Base-by-base conservation (phyloP, 2,329 filamentous ascomycete species). In the Beauveria australis region DNA sequence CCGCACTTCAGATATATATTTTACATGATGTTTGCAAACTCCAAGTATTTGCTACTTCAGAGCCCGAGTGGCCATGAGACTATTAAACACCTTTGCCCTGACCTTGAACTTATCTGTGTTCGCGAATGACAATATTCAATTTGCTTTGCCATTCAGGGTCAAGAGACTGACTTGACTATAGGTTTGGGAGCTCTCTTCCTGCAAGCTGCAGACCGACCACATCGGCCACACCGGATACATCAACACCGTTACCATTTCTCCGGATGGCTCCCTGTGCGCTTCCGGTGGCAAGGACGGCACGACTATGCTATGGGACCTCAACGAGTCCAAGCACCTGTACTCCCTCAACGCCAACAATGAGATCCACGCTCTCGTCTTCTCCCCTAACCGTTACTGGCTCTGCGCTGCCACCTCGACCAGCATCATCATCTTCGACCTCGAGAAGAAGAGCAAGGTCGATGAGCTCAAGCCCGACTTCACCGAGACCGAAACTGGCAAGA, bases 11-110 rank as follows among this genome's bases (percentile, higher is more conserved):
- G n/a, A 33, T 52, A 6, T 49, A 18, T 12, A n/a, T 55, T n/a
- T n/a, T 47, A 86, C 76, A 94, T 92, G 93, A 97, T 97, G 93
- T 84, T 89, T 86, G 85, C 87, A 89, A 86, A 75, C 66, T 78
- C 79, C 78, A 81, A 91, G 92, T 97, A 97, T 97, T 97, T 97
- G 94, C 94, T 97, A 97, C 94, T 99, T 97, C 93, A 97, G 94
- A 99, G 92, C 91, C 86, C 75, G 76, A 75, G 73, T 77, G 85
- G 92, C 91, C 79, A 96, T 97, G 94, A 99, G 93, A 99, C 91
- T 87, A 95, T 82, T 59, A 84, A 86, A 72, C 89, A 93, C 92
- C 89, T 81, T 84, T 84, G 85, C 84, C 83, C 83, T 91, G 95
- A 91, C 95, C 86, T 75, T 72, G 71, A 65, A 63, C 44, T n/a